Conservation (phyloP, 2,329 filamentous ascomycete species). For the Zasmidium cellare region DNA sequence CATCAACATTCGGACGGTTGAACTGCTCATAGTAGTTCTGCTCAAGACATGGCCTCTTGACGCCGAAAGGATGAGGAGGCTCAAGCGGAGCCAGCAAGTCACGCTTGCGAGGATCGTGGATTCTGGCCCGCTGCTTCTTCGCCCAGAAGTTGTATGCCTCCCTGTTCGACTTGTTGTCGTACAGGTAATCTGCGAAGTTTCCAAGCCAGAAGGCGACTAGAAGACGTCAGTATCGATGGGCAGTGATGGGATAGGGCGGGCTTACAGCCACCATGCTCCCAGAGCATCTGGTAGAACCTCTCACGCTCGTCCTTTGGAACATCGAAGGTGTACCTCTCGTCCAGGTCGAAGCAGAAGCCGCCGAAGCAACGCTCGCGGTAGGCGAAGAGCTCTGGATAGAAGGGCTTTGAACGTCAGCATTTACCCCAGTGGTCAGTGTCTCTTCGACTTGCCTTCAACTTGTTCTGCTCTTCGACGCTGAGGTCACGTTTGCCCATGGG, state of each 20-base stretch:
- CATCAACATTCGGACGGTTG: slow-evolving; percentile 41
- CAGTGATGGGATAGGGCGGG: not conserved
- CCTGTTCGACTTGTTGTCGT: slow-evolving; percentile 17
- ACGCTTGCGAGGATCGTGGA: slow-evolving; percentile 50
- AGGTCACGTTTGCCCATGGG: slow-evolving; percentile 52
- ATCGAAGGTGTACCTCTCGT: slow-evolving; percentile 54
- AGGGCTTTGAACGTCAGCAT: not conserved
- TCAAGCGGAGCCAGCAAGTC: slow-evolving; percentile 54
- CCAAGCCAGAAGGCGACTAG: slow-evolving; percentile 16
- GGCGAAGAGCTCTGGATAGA: slow-evolving; percentile 45
- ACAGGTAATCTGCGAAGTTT: slow-evolving; percentile 17
- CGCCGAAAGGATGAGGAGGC: slow-evolving; percentile 43
- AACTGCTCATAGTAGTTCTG: slow-evolving; percentile 50
- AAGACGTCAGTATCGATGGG: not conserved
- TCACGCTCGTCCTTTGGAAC: slow-evolving; percentile 45
- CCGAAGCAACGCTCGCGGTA: slow-evolving; percentile 56
- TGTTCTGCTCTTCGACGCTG: slow-evolving; percentile 53
- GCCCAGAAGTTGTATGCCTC: slow-evolving; percentile 56
- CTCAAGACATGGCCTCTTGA: slow-evolving; percentile 42
- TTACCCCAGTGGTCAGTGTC: not conserved
- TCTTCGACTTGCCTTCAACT: slow-evolving; percentile 32
- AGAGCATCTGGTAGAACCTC: slow-evolving; percentile 25
- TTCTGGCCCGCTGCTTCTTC: slow-evolving; percentile 51
- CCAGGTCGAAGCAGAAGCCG: slow-evolving; percentile 60
- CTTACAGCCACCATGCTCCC: slow-evolving; percentile 19